Conservation (phyloP, 768 basidiomycete species). For the Mycena olivaceomarginata region DNA sequence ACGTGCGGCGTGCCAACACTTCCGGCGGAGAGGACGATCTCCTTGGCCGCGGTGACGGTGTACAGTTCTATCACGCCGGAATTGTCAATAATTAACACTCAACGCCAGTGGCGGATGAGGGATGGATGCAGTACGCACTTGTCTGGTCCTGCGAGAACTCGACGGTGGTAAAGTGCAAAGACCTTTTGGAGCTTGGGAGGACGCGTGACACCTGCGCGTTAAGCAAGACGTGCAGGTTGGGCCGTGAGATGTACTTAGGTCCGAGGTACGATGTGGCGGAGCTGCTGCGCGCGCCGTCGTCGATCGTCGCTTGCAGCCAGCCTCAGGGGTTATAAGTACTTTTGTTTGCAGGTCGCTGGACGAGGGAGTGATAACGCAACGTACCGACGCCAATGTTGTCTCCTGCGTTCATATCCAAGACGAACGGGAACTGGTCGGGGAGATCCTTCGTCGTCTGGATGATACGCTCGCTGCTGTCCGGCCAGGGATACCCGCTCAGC, state of each 20-base stretch:
- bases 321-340: background rate
- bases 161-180: background rate
- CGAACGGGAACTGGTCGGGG: background rate
- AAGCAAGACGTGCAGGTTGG: background rate
- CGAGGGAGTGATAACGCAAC: background rate
- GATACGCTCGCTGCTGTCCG: background rate
- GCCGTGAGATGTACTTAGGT: background rate
- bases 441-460: background rate
- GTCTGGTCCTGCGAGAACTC: background rate
- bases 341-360: background rate
- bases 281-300: background rate
- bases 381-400: background rate
- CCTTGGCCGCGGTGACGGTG: background rate
- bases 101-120: background rate
- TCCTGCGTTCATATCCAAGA: conserved; percentile 8
- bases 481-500: background rate
- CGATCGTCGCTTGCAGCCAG: background rate
- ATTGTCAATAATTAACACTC: background rate
- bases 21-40: background rate
- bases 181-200: background rate
- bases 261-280: background rate
- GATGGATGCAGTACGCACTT: background rate
- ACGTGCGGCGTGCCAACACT: background rate
- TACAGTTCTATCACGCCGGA: background rate
- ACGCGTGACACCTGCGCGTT: background rate